A percentile compares a stretch with the other conserved stretches of the same genome.
Evolutionary conservation across 805 yeast species (phyloP).

Genomic region (Teunomyces atbi): DNA sequence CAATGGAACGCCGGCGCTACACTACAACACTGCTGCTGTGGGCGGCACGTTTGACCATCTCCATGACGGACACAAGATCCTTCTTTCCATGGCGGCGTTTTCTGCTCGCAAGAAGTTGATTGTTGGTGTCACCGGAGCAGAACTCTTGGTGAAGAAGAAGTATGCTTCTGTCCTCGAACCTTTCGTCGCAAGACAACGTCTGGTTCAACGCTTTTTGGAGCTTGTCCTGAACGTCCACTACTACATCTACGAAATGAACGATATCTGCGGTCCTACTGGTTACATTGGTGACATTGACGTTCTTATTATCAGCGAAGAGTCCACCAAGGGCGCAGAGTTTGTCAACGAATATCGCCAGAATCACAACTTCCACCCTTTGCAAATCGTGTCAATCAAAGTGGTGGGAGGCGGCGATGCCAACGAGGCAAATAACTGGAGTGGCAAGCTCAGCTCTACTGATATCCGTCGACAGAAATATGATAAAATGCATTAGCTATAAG

Average conservation of each 20-base stretch:
- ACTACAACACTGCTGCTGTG: slow-evolving; percentile 50
- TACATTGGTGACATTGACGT: slow-evolving; percentile 70
- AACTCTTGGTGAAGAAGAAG: slow-evolving; percentile 71
- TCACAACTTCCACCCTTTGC: slow-evolving; percentile 52
- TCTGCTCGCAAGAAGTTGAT: slow-evolving; percentile 55
- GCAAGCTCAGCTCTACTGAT: slow-evolving; percentile 84
- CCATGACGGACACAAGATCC: slow-evolving; percentile 91
- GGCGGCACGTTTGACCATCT: slow-evolving; percentile 98
- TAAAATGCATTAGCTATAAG: not conserved
- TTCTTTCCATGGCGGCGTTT: slow-evolving; percentile 71
- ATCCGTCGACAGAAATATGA: slow-evolving; percentile 42
- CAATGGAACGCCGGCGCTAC: not conserved
- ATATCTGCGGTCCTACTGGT: slow-evolving; percentile 94
- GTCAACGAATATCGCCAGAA: slow-evolving; percentile 66
- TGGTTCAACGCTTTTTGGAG: slow-evolving; percentile 49
- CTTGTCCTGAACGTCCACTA: slow-evolving; percentile 27
- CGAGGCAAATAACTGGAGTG: slow-evolving; percentile 49
- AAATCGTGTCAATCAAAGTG: slow-evolving; percentile 40
- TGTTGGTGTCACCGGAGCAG: slow-evolving; percentile 81
- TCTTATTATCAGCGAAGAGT: slow-evolving; percentile 78
- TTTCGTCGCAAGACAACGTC: slow-evolving; percentile 48
- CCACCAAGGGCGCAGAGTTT: slow-evolving; percentile 67
- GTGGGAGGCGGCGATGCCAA: slow-evolving; percentile 49
- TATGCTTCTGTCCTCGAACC: slow-evolving; percentile 63
- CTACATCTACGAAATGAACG: slow-evolving; percentile 65